phyloP scores from a whole-genome alignment of 2,329 filamentous ascomycete genomes.

The Fusarium multiceps region DNA sequence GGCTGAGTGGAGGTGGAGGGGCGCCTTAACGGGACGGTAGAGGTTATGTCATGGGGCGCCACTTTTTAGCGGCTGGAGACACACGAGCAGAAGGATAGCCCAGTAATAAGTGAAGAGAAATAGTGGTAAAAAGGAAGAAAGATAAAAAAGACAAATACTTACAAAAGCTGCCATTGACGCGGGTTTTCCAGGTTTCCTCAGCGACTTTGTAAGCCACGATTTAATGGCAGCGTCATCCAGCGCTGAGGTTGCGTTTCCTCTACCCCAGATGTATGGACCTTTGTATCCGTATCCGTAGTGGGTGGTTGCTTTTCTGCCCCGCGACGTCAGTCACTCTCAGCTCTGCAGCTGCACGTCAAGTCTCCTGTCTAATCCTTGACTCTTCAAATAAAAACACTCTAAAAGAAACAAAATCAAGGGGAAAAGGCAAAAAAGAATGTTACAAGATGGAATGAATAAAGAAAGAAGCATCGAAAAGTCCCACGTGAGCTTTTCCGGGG shows the following conservation, averaged over 20 bases:
- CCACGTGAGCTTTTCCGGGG: conserved; percentile 40
- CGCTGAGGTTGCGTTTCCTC: not conserved
- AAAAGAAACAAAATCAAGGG: not conserved
- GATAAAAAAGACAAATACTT: conserved; percentile 32
- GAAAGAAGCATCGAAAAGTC: conserved; percentile 4
- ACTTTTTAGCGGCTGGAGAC: conserved; percentile 27
- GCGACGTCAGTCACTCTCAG: conserved; percentile 28
- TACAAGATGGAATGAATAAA: not conserved
- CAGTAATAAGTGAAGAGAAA: not conserved
- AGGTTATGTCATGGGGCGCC: conserved; percentile 44
- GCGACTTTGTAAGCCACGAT: conserved; percentile 39
- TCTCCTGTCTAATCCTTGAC: not conserved
- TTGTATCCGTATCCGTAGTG: not conserved
- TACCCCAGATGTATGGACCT: conserved; percentile 29
- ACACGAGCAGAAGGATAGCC: not conserved
- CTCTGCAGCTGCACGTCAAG: conserved; percentile 25
- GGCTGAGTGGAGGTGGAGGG: conserved; percentile 10
- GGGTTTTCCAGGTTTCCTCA: conserved; percentile 37
- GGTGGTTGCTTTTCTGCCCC: conserved; percentile 31
- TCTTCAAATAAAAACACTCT: not conserved
- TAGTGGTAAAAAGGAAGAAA: not conserved
- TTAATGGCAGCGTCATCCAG: conserved; percentile 48
- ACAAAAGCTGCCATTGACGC: conserved; percentile 52
- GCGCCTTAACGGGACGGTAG: not conserved
- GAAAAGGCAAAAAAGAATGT: not conserved